Evolutionary conservation across 352 stramenopile genomes (phyloP).

Genomic region (Phytopythium vexans): DNA sequence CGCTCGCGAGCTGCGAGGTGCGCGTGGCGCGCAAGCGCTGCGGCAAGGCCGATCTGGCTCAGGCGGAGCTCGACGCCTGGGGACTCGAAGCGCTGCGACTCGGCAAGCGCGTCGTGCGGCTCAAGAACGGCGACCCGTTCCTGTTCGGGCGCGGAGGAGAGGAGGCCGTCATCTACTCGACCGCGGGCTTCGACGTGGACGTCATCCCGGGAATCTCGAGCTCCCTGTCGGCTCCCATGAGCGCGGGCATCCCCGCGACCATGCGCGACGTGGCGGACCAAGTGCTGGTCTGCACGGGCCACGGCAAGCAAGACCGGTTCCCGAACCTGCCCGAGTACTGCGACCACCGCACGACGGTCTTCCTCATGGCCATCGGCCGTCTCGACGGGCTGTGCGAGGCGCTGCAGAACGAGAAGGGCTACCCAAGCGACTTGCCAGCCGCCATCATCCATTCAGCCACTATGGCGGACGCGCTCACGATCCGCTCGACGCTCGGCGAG

Average conservation of each 20-base stretch:
- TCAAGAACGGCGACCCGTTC: constrained; percentile 98
- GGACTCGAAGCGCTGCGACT: constrained; percentile 78
- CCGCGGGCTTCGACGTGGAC: constrained; percentile 74
- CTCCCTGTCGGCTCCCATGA: constrained; percentile 91
- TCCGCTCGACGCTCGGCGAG: constrained; percentile 85
- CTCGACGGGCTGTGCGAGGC: constrained; percentile 85
- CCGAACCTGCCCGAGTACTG: constrained; percentile 95
- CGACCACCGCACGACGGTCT: constrained; percentile 94
- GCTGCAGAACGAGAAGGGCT: constrained; percentile 79
- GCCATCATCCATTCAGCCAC: constrained; percentile 93
- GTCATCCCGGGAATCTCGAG: constrained; percentile 94
- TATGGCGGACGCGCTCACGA: constrained; percentile 84
- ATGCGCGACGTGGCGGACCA: constrained; percentile 95
- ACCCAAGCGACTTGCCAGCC: constrained; percentile 89
- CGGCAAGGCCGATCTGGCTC: constrained; percentile 92
- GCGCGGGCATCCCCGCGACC: constrained; percentile 94
- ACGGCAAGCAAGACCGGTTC: constrained; percentile 89
- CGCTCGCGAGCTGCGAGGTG: constrained; percentile 87
- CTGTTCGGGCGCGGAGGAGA: constrained; percentile 95
- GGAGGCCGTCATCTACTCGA: constrained; percentile 85
- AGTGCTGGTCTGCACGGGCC: constrained; percentile 91
- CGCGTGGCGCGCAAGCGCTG: constrained; percentile 93
- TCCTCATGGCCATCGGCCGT: constrained; percentile 96
- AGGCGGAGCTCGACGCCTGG: constrained; percentile 94
- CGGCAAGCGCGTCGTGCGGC: constrained; percentile 91